Percentiles rank a stretch among this genome's conserved stretches.
These are phyloP conservation scores for Sporothrix inflata DNA, from an alignment of 2,329 filamentous ascomycete genomes.

Conservation along the genomic window DNA sequence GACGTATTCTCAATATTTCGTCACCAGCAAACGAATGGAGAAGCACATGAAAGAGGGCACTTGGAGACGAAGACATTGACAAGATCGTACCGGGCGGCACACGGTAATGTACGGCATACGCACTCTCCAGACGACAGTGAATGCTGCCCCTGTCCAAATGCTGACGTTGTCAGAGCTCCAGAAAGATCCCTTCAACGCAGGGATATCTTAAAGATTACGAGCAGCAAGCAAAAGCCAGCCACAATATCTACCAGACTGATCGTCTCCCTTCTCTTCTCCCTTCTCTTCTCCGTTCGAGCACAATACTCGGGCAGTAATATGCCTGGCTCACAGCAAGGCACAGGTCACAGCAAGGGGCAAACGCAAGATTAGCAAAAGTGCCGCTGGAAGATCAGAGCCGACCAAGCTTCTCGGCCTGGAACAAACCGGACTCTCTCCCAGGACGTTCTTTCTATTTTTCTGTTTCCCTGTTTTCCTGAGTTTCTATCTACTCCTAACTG, in stretches of 20 bases:
- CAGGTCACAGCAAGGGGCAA: background rate
- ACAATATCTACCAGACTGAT: background rate
- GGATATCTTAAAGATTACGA: background rate
- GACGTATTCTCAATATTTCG: background rate
- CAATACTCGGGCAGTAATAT: too few species aligned
- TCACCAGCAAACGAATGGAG: background rate
- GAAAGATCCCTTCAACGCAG: background rate
- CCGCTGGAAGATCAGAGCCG: background rate
- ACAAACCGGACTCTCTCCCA: background rate
- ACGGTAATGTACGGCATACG: too few species aligned
- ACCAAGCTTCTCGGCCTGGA: background rate
- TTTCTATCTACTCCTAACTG: background rate
- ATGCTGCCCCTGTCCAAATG: background rate
- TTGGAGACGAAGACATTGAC: background rate
- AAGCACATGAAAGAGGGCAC: background rate
- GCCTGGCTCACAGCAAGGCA: too few species aligned
- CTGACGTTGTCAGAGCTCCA: background rate
- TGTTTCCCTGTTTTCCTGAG: background rate
- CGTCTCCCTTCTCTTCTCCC: too few species aligned
- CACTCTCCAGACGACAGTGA: too few species aligned
- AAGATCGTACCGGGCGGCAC: background rate
- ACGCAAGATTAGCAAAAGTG: constrained; percentile 6
- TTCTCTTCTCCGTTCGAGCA: too few species aligned
- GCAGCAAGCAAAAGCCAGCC: background rate
- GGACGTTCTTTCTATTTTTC: constrained; percentile 1